phyloP scores from a whole-genome alignment of 495 filamentous ascomycete species.

The Lasiosphaeris hirsuta region DNA sequence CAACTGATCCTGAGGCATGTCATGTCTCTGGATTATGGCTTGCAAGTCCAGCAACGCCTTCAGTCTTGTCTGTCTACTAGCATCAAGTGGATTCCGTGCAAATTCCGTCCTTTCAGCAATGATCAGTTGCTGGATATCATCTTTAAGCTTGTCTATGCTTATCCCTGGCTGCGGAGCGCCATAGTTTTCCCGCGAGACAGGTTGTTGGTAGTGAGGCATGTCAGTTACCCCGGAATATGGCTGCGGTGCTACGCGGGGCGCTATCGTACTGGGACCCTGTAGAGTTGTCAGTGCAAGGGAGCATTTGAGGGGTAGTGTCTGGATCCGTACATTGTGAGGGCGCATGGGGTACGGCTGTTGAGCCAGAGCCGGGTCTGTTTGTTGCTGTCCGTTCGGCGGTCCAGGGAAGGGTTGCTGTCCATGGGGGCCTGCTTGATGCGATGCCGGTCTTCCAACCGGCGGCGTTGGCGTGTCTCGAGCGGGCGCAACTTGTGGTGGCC shows the following conservation, averaged over 20 bases:
- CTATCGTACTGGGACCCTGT: conserved; percentile 23
- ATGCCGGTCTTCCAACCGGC: conserved; percentile 42
- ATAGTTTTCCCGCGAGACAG: conserved; percentile 26
- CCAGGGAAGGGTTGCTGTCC: conserved; percentile 23
- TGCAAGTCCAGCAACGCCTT: conserved; percentile 86
- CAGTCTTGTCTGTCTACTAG: conserved; percentile 68
- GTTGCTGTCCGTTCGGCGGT: conserved; percentile 15
- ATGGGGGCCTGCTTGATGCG: conserved; percentile 24
- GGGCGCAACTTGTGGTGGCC: conserved; percentile 52
- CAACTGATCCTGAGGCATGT: conserved; percentile 76
- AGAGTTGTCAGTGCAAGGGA: conserved; percentile 15
- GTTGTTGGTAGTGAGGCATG: neutral
- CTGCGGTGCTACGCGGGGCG: conserved; percentile 36
- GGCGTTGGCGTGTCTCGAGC: conserved; percentile 71
- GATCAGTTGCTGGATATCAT: conserved; percentile 77
- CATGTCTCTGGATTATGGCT: conserved; percentile 70
- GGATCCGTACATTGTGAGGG: conserved; percentile 23
- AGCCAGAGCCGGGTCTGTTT: neutral
- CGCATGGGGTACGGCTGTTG: conserved; percentile 25
- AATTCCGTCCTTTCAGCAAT: conserved; percentile 64
- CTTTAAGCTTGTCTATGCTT: conserved; percentile 71
- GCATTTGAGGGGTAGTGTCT: neutral
- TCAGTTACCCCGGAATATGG: conserved; percentile 27
- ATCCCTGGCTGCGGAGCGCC: conserved; percentile 37
- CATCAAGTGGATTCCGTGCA: conserved; percentile 68